Conservation (phyloP, 179 eudicot genomes). For the Heliamphora pulchella region DNA sequence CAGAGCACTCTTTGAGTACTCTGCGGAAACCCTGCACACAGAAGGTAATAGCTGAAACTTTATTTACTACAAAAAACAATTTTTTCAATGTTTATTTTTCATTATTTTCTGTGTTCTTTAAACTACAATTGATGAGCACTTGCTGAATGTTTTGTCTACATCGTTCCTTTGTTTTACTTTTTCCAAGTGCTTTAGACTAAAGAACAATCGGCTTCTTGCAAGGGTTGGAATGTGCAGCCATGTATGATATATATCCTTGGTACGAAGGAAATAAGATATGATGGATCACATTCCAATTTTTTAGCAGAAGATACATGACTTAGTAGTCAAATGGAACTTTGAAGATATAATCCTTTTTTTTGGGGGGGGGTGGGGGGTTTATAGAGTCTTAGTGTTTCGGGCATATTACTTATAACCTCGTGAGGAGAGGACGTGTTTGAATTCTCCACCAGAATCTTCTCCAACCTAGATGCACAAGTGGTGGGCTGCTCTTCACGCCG, state of each 20-base stretch:
- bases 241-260: not conserved
- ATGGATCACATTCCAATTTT: not conserved
- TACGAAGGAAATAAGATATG: not conserved
- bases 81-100: not conserved
- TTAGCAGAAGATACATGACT: not conserved
- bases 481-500: not conserved
- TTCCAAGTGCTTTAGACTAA: not conserved
- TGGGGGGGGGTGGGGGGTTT: not conserved
- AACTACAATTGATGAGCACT: not conserved
- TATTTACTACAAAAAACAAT: not conserved
- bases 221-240: not conserved
- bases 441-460: not conserved
- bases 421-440: not conserved
- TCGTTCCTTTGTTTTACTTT: not conserved
- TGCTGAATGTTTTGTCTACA: not conserved
- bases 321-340: not conserved
- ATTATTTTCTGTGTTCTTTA: not conserved
- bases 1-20: slow-evolving; percentile 51
- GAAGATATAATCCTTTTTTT: not conserved
- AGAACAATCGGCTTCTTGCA: not conserved
- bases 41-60: slow-evolving; percentile 27
- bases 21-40: slow-evolving; percentile 72
- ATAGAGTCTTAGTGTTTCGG: not conserved
- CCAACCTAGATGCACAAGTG: not conserved
- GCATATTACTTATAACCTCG: not conserved